Evolutionary conservation across 495 filamentous ascomycete genomes (phyloP).

Genomic region (Penicillium ochrochloron): DNA sequence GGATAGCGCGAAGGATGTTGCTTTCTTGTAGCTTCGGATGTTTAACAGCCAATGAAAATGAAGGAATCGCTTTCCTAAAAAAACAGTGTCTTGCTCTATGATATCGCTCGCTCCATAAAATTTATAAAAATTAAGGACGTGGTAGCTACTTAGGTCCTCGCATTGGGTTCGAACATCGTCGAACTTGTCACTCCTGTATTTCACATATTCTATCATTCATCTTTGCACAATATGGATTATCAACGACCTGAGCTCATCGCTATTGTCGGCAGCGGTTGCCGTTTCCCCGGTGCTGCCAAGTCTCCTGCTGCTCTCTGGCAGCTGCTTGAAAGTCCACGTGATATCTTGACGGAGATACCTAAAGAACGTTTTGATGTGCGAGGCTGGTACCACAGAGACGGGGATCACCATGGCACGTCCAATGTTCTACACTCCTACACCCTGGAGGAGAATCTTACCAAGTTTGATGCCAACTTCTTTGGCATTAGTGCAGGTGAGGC

Average conservation of each 20-base stretch:
- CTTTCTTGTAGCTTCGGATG: no score
- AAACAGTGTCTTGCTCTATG: no score
- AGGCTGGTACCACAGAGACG: constrained; percentile 7
- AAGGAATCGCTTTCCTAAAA: no score
- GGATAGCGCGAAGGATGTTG: no score
- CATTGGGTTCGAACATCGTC: no score
- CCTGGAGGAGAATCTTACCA: constrained; percentile 1
- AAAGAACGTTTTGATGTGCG: not conserved
- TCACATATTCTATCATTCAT: no score
- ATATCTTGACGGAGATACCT: not conserved
- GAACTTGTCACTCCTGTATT: no score
- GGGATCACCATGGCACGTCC: not conserved
- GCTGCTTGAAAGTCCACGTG: not conserved
- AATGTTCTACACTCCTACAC: constrained; percentile 7
- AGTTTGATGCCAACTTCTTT: constrained; percentile 10
- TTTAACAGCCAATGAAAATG: no score
- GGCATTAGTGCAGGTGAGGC: constrained; percentile 4
- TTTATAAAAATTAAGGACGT: no score
- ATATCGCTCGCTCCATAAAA: no score
- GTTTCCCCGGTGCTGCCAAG: constrained; percentile 6
- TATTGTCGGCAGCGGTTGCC: constrained; percentile 5
- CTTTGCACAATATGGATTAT: no score
- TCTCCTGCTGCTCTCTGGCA: not conserved
- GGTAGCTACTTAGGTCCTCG: no score
- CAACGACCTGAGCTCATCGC: constrained; percentile 3